Base-by-base conservation (phyloP, 768 basidiomycete genomes). In the Leccinum longicurvipes region DNA sequence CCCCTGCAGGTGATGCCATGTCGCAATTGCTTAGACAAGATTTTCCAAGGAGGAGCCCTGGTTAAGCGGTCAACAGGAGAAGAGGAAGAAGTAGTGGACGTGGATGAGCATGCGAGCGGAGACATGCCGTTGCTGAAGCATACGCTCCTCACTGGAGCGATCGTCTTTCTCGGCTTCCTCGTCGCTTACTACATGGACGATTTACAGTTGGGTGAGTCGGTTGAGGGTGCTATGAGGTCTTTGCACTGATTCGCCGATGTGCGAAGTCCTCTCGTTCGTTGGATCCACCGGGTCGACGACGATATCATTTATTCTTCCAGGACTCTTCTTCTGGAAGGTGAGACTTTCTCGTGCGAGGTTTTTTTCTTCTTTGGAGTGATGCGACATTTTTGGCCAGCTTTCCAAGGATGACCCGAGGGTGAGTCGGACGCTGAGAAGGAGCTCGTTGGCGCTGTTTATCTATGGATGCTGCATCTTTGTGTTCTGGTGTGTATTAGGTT, bases 251-350 rank as follows among this genome's bases (percentile, higher is more conserved):
- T 47, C 17, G 47, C 27, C 28, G 48, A 58, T 55, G 19, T 36
- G 48, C n/a, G 3, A 65, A 92, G 96, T 98, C 14, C 79, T 98
- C 31, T 92, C 93, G 4, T 97, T 99, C 67, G 96, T 99, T 34
- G 97, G 97, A 2, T 88, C 93, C 23, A 98, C 94, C 1, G 97
- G 97, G 12, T 96, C 93, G 14, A 97, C 95, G 24, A 96, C 94
- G 19, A 93, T 98, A 56, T 94, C 92, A 1, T 98, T 98, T 74
- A 97, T 98, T 65, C 80, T 97, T 32, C 95, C 94, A 0, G 94
- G 93, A 2, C 73, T 94, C 49, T 89, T 97, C 67, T 97, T 91
- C 75, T 98, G 92, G 87, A 87, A 91, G 87, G 90, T 88, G 61
- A 61, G 73, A 42, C 28, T 27, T 57, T 59, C 49, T 28, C 54